A percentile compares a stretch with the other conserved stretches of the same genome.
These are phyloP conservation scores for Suillus hirtellus DNA, from an alignment of 768 basidiomycete genomes.

Conservation along the genomic window DNA sequence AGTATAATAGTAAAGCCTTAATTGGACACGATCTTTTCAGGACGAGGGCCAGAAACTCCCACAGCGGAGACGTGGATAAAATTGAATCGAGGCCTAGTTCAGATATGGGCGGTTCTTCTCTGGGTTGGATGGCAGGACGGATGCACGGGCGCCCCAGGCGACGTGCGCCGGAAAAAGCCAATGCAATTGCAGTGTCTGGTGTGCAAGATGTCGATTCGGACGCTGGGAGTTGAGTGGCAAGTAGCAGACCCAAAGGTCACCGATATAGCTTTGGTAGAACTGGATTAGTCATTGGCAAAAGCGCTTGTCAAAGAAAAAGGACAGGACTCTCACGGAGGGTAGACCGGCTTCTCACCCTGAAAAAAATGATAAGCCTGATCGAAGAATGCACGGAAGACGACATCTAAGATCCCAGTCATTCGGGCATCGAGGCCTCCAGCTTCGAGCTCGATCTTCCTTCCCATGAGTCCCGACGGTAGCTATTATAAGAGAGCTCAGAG, in stretches of 20 bases:
- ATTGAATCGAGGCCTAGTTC: slow-evolving; percentile 78
- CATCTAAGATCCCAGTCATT: slow-evolving; percentile 85
- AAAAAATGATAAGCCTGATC: background rate
- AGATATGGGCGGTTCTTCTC: slow-evolving; percentile 67
- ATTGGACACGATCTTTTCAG: slow-evolving; percentile 61
- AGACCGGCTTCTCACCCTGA: slow-evolving; percentile 47
- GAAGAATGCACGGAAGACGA: slow-evolving; percentile 20
- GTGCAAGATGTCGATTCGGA: slow-evolving; percentile 55
- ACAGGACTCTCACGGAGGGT: slow-evolving; percentile 20
- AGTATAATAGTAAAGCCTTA: slow-evolving; percentile 76
- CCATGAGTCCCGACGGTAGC: background rate
- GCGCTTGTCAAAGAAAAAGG: too few species aligned
- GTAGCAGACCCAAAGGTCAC: background rate
- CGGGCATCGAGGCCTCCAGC: slow-evolving; percentile 59
- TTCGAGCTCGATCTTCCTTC: slow-evolving; percentile 61
- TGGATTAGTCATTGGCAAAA: too few species aligned
- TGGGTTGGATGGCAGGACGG: slow-evolving; percentile 58
- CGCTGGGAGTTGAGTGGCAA: slow-evolving; percentile 19
- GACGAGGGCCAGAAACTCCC: slow-evolving; percentile 49
- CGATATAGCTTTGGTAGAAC: too few species aligned
- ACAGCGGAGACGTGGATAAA: slow-evolving; percentile 60
- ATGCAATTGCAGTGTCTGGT: slow-evolving; percentile 45
- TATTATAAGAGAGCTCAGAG: background rate
- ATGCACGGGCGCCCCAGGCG: slow-evolving; percentile 59
- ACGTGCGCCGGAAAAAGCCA: slow-evolving; percentile 74